phyloP scores from a whole-genome alignment of 2,329 filamentous ascomycete species.

The Aspergillus fumigatus region DNA sequence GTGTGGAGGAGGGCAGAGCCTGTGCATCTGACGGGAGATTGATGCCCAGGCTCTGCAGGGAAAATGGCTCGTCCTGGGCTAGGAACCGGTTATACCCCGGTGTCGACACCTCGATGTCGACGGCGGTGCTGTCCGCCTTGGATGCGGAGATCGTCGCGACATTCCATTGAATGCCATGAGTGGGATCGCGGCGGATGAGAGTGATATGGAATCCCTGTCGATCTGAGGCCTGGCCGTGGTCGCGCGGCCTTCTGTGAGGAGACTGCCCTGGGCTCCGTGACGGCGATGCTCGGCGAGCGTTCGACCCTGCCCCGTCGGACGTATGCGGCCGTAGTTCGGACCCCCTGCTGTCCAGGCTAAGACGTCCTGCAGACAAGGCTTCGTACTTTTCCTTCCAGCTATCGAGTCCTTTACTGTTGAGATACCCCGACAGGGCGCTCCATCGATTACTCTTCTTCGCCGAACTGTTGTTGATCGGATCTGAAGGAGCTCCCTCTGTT shows the following conservation, averaged over 20 bases:
- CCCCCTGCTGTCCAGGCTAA: slow-evolving; percentile 27
- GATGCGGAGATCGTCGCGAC: slow-evolving; percentile 58
- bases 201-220: slow-evolving; percentile 43
- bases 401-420: slow-evolving; percentile 16
- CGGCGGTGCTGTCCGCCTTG: slow-evolving; percentile 26
- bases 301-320: slow-evolving; percentile 15
- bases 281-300: slow-evolving; percentile 15
- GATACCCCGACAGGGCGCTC: slow-evolving; percentile 26
- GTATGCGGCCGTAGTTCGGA: slow-evolving; percentile 22
- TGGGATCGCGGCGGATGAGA: slow-evolving; percentile 69
- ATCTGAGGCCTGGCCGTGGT: slow-evolving; percentile 5
- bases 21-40: slow-evolving; percentile 16
- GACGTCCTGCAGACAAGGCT: slow-evolving; percentile 18
- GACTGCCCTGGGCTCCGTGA: slow-evolving; percentile 26
- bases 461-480: slow-evolving; percentile 4
- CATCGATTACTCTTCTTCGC: slow-evolving; percentile 23
- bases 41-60: slow-evolving; percentile 27
- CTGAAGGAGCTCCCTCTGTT: slow-evolving; percentile 16
- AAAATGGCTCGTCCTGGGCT: slow-evolving; percentile 32
- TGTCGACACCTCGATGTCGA: slow-evolving; percentile 55
- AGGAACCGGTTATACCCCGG: slow-evolving; percentile 58
- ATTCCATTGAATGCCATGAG: slow-evolving; percentile 69
- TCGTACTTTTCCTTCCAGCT: slow-evolving; percentile 23
- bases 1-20: slow-evolving; percentile 6
- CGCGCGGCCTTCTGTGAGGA: slow-evolving; percentile 15